Percentiles rank a stretch among this genome's conserved stretches.
Conservation (phyloP, 805 yeast genomes). For the Kodamaea laetipori region DNA sequence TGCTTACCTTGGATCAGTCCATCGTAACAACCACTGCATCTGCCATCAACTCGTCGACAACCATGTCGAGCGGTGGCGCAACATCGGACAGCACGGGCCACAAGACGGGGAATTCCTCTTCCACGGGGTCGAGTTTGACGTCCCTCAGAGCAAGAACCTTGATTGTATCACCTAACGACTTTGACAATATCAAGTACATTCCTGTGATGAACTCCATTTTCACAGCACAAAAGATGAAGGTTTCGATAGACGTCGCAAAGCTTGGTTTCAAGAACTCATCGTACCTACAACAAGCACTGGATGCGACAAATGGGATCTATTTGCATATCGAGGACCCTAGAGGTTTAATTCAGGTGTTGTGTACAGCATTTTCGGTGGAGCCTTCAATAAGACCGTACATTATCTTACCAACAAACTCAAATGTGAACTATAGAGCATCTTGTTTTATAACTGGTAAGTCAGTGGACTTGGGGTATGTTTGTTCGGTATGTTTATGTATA, state of each 20-base stretch:
- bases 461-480: conserved; percentile 91
- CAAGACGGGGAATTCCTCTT: conserved; percentile 16
- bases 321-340: conserved; percentile 63
- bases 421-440: conserved; percentile 92
- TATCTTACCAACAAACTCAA: conserved; percentile 77
- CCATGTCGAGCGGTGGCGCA: conserved; percentile 17
- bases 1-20: conserved; percentile 52
- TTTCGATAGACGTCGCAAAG: conserved; percentile 89
- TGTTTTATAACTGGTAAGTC: conserved; percentile 89
- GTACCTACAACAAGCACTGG: conserved; percentile 92
- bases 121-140: conserved; percentile 20
- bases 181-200: conserved; percentile 73
- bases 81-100: conserved; percentile 16
- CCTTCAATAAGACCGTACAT: conserved; percentile 78
- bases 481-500: conserved; percentile 89
- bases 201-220: conserved; percentile 95
- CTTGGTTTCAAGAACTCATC: conserved; percentile 65
- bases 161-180: conserved; percentile 72
- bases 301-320: conserved; percentile 91
- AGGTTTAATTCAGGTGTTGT: conserved; percentile 80
- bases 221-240: conserved; percentile 90
- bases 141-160: conserved; percentile 42
- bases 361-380: conserved; percentile 82
- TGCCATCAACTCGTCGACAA: conserved; percentile 43
- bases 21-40: conserved; percentile 47